These are phyloP conservation scores for Phytophthora podocarpi DNA, from an alignment of 352 stramenopile genomes.

Conservation along the genomic window DNA sequence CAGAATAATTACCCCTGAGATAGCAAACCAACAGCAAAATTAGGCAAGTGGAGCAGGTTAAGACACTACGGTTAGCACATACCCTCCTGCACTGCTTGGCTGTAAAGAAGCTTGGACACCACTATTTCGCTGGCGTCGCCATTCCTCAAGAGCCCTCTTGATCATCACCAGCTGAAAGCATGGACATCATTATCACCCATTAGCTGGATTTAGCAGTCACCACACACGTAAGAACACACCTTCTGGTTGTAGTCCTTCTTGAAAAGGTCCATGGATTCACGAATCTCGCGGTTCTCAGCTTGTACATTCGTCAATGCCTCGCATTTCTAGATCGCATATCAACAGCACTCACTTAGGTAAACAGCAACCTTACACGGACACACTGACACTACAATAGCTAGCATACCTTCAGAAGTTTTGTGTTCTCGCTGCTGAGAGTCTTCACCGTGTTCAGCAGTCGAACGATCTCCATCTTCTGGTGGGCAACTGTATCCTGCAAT, in stretches of 20 bases:
- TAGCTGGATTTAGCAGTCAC: background rate
- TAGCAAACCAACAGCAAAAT: slow-evolving; percentile 8
- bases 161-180: slow-evolving; percentile 81
- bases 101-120: slow-evolving; percentile 9
- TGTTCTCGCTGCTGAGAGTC: slow-evolving; percentile 85
- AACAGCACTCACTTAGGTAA: background rate
- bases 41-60: background rate
- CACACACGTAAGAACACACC: slow-evolving; percentile 30
- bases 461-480: slow-evolving; percentile 87
- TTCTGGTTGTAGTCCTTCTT: slow-evolving; percentile 90
- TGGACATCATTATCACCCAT: background rate
- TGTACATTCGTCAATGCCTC: slow-evolving; percentile 74
- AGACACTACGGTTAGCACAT: background rate
- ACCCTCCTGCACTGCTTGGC: slow-evolving; percentile 20
- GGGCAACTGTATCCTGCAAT: slow-evolving; percentile 59
- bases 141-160: slow-evolving; percentile 89
- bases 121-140: slow-evolving; percentile 67
- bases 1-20: slow-evolving; percentile 21
- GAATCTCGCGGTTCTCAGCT: slow-evolving; percentile 76
- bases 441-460: slow-evolving; percentile 85
- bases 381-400: background rate
- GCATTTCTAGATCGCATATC: slow-evolving; percentile 57
- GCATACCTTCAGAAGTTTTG: slow-evolving; percentile 78
- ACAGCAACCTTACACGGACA: background rate
- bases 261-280: slow-evolving; percentile 85